Base-by-base conservation (phyloP, 768 basidiomycete species). In the Kondoa malvinella region DNA sequence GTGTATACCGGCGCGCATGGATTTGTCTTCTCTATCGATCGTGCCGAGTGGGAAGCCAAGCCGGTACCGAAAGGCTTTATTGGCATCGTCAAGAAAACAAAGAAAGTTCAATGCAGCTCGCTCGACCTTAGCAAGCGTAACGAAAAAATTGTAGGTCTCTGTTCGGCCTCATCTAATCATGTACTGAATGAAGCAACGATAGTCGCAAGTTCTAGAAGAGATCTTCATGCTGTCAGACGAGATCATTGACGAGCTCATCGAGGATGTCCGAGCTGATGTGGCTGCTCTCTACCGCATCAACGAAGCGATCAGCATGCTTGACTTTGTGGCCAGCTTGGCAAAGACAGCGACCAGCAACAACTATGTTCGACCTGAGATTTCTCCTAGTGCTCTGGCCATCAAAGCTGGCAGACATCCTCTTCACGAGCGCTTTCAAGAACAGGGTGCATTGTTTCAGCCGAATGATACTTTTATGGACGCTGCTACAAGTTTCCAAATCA, bases 381-480 rank as follows among this genome's bases (percentile, higher is more conserved):
- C 63, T 3, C 70, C 73, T 72, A 50, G 40, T 50, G 33, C 34
- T 3, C 64, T 69, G 57, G 60, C 62, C 15, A 66, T 65, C 66
- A 59, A 66, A 62, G 59, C 50, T n/a, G 70, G 71, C n/a, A 25
- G 69, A n/a, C 69, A 69, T 56, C 69, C 69, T n/a, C 34, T 69
- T 2, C 21, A 63, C 15, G 69, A 69, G 66, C 57, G 66, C 15
- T 69, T 61, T 56, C 66, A 63, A 57, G 30, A 32, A 25, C 34
- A 26, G 4, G 59, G 50, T 4, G 66, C 56, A 21, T 83, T 81
- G 2, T 79, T 92, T 30, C 84, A 96, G 1, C 82, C 89, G 2
- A 97, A 96, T 73, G 94, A 97, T 75, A 85, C 88, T 0, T 99
- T 88, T 73, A 88, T 88, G 73, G 87, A 86, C 67, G 83, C 86